Percentiles rank a stretch among this genome's conserved stretches.
phyloP scores from a whole-genome alignment of 2,329 filamentous ascomycete species.

The Aspergillaceae sp. region DNA sequence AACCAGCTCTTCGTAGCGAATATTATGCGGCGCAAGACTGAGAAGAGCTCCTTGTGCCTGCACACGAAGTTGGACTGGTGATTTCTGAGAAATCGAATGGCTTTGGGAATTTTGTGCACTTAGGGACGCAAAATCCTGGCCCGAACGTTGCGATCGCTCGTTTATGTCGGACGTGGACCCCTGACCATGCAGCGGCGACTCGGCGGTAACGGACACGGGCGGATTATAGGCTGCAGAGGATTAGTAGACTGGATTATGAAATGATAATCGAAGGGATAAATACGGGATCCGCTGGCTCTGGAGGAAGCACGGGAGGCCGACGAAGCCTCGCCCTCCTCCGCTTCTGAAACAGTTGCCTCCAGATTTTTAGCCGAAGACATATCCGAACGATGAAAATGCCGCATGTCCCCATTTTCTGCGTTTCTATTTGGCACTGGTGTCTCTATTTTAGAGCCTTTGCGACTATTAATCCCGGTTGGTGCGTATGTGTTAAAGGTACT shows the following conservation, averaged over 20 bases:
- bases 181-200: constrained; percentile 8
- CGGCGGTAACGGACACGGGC: constrained; percentile 18
- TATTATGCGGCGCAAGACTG: constrained; percentile 53
- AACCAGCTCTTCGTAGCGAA: constrained; percentile 65
- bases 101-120: neutral
- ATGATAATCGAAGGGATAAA: neutral
- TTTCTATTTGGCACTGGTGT: neutral
- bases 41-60: constrained; percentile 59
- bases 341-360: constrained; percentile 7
- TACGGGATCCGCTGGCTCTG: constrained; percentile 28
- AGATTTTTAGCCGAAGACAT: neutral
- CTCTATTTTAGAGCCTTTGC: neutral
- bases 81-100: constrained; percentile 7
- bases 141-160: neutral
- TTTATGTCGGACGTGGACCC: constrained; percentile 5
- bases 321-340: constrained; percentile 19
- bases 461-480: neutral
- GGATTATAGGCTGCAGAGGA: constrained; percentile 26
- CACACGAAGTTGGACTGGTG: constrained; percentile 31
- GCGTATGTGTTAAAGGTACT: neutral
- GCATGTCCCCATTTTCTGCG: neutral
- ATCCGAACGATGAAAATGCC: neutral
- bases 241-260: constrained; percentile 11
- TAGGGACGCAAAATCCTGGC: constrained; percentile 3
- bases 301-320: constrained; percentile 13